A percentile compares a stretch with the other conserved stretches of the same genome.
Evolutionary conservation across 371 early-diverging fungal genomes (phyloP).

Genomic region (Haplosporangium sp.): DNA sequence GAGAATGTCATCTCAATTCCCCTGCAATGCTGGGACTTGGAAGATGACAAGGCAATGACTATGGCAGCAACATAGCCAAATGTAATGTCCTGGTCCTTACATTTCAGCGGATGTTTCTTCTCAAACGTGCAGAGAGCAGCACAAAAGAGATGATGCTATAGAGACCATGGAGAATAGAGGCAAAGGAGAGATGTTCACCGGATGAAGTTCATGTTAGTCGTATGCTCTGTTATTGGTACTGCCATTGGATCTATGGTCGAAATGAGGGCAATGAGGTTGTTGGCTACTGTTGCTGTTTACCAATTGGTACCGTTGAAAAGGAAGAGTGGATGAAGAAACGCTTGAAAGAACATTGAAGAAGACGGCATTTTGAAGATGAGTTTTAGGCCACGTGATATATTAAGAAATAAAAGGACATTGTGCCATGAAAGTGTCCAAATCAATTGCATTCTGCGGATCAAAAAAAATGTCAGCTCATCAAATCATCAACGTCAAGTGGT

Average conservation of each 20-base stretch:
- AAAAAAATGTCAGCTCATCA: constrained; percentile 32
- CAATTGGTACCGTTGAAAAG: background rate
- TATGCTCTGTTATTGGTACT: too few relatives aligned
- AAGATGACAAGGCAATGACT: background rate
- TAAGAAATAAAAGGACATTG: too few relatives aligned
- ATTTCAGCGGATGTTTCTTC: constrained; percentile 34
- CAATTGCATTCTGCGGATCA: constrained; percentile 1
- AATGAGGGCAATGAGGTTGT: background rate
- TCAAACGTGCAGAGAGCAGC: constrained; percentile 31
- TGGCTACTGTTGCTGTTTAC: background rate
- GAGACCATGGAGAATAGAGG: background rate
- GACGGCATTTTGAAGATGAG: background rate
- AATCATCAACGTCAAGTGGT: constrained; percentile 44
- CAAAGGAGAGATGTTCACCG: background rate
- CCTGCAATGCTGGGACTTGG: too few relatives aligned
- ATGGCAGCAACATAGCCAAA: too few relatives aligned
- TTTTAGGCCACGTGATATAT: background rate
- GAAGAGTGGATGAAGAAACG: background rate
- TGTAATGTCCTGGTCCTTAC: constrained; percentile 11
- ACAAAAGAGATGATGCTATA: constrained; percentile 23
- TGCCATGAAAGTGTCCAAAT: too few relatives aligned
- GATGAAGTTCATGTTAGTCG: background rate
- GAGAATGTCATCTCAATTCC: background rate
- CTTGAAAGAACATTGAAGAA: background rate
- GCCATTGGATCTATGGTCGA: background rate